A percentile compares a stretch with the other conserved stretches of the same genome.
Evolutionary conservation across 1,139 yeast genomes (phyloP).

Genomic region (Sugiyamaella sp.): DNA sequence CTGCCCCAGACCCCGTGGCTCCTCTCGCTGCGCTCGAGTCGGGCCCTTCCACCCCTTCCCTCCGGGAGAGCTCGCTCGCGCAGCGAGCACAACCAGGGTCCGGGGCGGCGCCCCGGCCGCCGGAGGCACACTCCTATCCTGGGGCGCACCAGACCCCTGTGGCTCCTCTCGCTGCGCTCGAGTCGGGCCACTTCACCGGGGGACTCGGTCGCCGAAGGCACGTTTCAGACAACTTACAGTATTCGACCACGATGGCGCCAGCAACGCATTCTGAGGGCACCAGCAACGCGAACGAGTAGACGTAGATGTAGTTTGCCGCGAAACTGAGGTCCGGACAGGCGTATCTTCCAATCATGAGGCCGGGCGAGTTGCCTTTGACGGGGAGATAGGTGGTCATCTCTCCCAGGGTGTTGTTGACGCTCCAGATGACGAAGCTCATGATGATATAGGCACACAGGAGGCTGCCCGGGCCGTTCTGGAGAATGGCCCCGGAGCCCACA

Average conservation of each 20-base stretch:
- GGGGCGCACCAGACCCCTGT: slow-evolving; percentile 1
- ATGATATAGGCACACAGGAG: slow-evolving; percentile 58
- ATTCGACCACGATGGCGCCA: slow-evolving; percentile 72
- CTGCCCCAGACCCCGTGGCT: slow-evolving; percentile 2
- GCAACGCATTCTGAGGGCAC: slow-evolving; percentile 68
- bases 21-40: background rate
- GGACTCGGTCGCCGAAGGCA: too few relatives aligned
- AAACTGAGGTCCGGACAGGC: slow-evolving; percentile 58
- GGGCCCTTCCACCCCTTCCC: too few relatives aligned
- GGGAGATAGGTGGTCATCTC: slow-evolving; percentile 67
- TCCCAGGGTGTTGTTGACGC: slow-evolving; percentile 60
- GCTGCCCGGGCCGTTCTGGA: slow-evolving; percentile 66
- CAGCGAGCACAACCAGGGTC: too few relatives aligned
- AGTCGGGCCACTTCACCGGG: too few relatives aligned
- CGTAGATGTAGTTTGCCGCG: slow-evolving; percentile 80
- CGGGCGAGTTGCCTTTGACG: slow-evolving; percentile 38
- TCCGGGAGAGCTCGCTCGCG: too few relatives aligned
- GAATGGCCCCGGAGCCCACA: slow-evolving; percentile 65
- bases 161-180: slow-evolving; percentile 4
- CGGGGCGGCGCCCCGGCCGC: too few relatives aligned
- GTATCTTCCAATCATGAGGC: slow-evolving; percentile 50
- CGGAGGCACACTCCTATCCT: too few relatives aligned
- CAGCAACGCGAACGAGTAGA: slow-evolving; percentile 85
- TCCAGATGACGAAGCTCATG: slow-evolving; percentile 56
- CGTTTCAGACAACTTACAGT: slow-evolving; percentile 45